Evolutionary conservation across 495 filamentous ascomycete genomes (phyloP), one percentile per base, ranked within the genome.

Genomic region (Elasticomyces elasticus): DNA sequence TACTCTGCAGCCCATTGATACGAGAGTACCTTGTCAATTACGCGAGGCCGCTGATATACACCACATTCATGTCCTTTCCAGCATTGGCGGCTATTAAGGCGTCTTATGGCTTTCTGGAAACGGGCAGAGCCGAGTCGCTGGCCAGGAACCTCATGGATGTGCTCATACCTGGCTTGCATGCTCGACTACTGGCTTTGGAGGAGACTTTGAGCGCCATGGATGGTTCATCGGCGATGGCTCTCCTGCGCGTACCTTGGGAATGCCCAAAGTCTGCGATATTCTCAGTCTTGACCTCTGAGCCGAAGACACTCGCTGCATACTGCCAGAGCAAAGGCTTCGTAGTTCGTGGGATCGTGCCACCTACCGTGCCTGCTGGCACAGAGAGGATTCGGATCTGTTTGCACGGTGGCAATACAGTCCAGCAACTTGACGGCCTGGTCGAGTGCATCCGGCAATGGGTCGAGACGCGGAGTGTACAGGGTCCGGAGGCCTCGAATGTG

Each of bases 21-120:
- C 70, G 78, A 26, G 56, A 71, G n/a, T 82, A 82, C 53, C 66
- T 83, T 24, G 75, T 84, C 63, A 84, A 84, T 60, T 83, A 83
- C 54, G 78, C 79, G 17, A 72, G 77, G 13, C 73, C 71, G 1
- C 63, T 84, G 17, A 81, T 84, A 26, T 84, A 83, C 60, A 80
- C 77, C 0, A 84, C 80, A 0, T 70, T 72, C 28, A 73, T 81
- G 72, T 67, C 74, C 2, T 78, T 76, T 38, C 76, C 80, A 1
- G 63, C 72, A 0, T 63, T 83, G 24, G 73, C 67, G 5, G 72
- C 69, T 41, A 77, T 83, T 43, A 62, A 66, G 42, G 68, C 67
- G 0, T 66, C 69, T 3, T 83, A 82, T 55, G 51, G 65, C 7
- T 71, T 78, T 28, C 64, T 83, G n/a, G 60, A 64, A 2, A 58